phyloP scores from a whole-genome alignment of 495 filamentous ascomycete species.

The Immersiella caudata region DNA sequence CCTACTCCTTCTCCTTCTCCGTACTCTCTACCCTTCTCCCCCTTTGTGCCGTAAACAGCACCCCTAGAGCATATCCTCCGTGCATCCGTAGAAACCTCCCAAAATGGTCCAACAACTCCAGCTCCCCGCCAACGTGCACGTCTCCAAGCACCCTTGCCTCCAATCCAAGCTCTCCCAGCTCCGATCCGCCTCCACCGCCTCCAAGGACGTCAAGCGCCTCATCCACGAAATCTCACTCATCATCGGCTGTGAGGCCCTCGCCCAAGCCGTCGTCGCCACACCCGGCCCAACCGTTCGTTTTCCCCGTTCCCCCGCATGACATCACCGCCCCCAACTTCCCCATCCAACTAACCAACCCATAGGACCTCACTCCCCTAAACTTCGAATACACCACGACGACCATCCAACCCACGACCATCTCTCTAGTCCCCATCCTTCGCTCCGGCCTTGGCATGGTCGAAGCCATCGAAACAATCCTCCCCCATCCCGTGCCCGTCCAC shows the following conservation, averaged over 20 bases:
- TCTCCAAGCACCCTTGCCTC: conserved; percentile 85
- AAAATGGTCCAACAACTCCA: conserved; percentile 7
- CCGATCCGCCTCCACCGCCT: conserved; percentile 67
- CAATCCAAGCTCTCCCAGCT: conserved; percentile 87
- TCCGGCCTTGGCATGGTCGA: conserved; percentile 91
- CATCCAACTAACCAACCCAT: not conserved
- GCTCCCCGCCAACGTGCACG: conserved; percentile 72
- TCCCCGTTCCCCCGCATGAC: not conserved
- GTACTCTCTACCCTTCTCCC: too few relatives aligned
- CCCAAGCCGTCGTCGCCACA: conserved; percentile 56
- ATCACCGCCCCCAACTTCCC: not conserved
- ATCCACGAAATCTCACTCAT: conserved; percentile 86
- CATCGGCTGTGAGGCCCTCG: conserved; percentile 79
- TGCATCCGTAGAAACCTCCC: not conserved
- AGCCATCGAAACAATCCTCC: conserved; percentile 82
- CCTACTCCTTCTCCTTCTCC: not conserved
- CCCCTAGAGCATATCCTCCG: not conserved
- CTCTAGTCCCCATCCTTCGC: conserved; percentile 87
- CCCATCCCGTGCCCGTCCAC: conserved; percentile 78
- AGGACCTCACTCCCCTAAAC: conserved; percentile 77
- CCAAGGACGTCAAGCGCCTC: conserved; percentile 76
- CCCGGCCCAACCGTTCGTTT: conserved; percentile 49
- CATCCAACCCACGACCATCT: conserved; percentile 65
- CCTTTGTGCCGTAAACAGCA: not conserved
- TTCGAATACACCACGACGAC: conserved; percentile 65